These are phyloP conservation scores for Fusarium buxicola DNA, from an alignment of 2,329 filamentous ascomycete species.

Conservation along the genomic window DNA sequence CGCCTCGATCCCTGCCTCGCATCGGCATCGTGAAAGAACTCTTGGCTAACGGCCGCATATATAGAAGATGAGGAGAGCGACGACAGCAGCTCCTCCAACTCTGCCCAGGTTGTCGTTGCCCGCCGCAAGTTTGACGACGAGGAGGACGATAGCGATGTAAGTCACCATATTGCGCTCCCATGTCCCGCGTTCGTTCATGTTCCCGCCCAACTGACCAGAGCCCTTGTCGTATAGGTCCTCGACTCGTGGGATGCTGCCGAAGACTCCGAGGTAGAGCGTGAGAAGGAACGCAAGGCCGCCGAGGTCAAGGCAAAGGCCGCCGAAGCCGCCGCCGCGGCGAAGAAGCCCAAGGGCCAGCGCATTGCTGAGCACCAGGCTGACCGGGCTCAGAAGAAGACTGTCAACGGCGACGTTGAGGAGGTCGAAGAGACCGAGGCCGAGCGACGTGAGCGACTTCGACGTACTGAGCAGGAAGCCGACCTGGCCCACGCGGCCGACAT, in stretches of 20 bases:
- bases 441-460: conserved; percentile 78
- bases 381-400: conserved; percentile 64
- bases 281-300: conserved; percentile 89
- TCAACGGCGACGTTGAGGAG: conserved; percentile 68
- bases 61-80: conserved; percentile 57
- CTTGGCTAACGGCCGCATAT: conserved; percentile 22
- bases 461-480: conserved; percentile 87
- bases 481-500: conserved; percentile 91
- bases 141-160: conserved; percentile 84
- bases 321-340: conserved; percentile 86
- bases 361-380: conserved; percentile 81
- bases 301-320: conserved; percentile 91
- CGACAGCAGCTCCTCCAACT: conserved; percentile 50
- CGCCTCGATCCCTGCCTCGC: conserved; percentile 6
- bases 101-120: conserved; percentile 54
- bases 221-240: conserved; percentile 73
- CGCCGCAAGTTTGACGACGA: conserved; percentile 87
- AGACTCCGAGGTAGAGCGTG: conserved; percentile 95
- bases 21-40: not conserved
- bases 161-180: conserved; percentile 41
- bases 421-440: conserved; percentile 80
- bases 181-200: too few species aligned
- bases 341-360: conserved; percentile 89
- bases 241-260: conserved; percentile 98
- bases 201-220: conserved; percentile 7